phyloP scores from a whole-genome alignment of 495 filamentous ascomycete species.

The Polyplosphaeria fusca region DNA sequence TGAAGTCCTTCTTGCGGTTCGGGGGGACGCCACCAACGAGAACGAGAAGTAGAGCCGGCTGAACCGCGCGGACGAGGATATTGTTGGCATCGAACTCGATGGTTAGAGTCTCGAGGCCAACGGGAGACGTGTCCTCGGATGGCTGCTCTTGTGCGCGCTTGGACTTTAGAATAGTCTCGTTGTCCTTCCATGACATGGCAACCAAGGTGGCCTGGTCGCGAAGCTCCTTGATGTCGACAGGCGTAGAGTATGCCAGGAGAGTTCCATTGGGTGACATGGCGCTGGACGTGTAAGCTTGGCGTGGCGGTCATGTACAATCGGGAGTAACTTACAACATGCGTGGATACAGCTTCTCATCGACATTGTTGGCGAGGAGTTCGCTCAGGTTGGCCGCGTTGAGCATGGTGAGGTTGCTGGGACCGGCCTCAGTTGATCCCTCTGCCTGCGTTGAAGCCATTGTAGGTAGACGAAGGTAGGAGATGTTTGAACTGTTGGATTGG shows the following conservation, averaged over 20 bases:
- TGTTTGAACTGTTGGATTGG: too few species aligned
- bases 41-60: slow-evolving; percentile 41
- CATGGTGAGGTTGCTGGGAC: slow-evolving; percentile 38
- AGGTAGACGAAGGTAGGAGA: neutral
- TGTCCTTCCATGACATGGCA: slow-evolving; percentile 43
- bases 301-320: neutral
- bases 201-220: slow-evolving; percentile 42
- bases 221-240: slow-evolving; percentile 39
- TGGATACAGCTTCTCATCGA: slow-evolving; percentile 39
- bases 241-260: slow-evolving; percentile 42
- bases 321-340: slow-evolving; percentile 39
- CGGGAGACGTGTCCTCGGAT: neutral
- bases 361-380: slow-evolving; percentile 43
- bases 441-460: too few species aligned
- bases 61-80: slow-evolving; percentile 41
- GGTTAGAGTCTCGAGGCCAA: slow-evolving; percentile 38
- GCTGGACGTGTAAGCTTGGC: slow-evolving; percentile 25
- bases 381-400: slow-evolving; percentile 41
- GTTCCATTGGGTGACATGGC: slow-evolving; percentile 45
- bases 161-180: slow-evolving; percentile 18
- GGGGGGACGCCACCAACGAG: slow-evolving; percentile 43
- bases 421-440: too few species aligned
- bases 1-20: slow-evolving; percentile 32
- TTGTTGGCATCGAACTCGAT: slow-evolving; percentile 41
- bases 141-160: slow-evolving; percentile 2